Base-by-base conservation (phyloP, 1,139 yeast genomes). In the Wickerhamiella pararugosa region DNA sequence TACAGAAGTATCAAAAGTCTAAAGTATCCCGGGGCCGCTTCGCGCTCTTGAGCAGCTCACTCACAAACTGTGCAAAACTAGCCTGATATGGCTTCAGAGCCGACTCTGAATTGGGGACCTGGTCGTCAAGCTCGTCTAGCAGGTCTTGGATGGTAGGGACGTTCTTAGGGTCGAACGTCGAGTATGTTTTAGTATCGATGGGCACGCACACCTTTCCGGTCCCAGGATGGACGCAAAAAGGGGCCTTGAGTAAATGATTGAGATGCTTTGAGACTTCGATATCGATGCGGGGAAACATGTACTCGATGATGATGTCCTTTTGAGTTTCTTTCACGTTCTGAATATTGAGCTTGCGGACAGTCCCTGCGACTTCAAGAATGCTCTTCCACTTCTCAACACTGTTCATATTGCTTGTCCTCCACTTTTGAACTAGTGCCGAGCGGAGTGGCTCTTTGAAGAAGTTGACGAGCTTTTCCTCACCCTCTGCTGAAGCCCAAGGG, bases 131-230 rank as follows among this genome's bases (percentile, higher is more conserved):
- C 53, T 76, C 79, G 37, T 66, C 63, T 39, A 76, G 78, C 29
- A 87, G 61, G 40, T 66, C 66, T 39, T 75, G 64, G 44, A 87
- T 67, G 43, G 79, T 82, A 6, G 98, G 98, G 1, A 94, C 90
- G 9, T 65, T 67, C 51, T 71, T 70, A 1, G 97, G 97, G 52
- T 79, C 76, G 56, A 90, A 90, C 1, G 75, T 74, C 44, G 71
- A 71, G 10, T 56, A 51, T 52, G 56, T 58, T 32, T 50, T 56
- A 25, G 82, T 75, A 54, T 79, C 82, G 53, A 90, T 86, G 0
- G 98, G 96, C 6, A 92, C 96, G 73, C 98, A 90, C 4, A 90
- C 82, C 53, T 86, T 53, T n/a, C 96, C 97, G 0, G 99, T 92
- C 5, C 86, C 78, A 1, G 99, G 99, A 58, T 90, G 99, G 39